Evolutionary conservation across 257 asterid genomes (phyloP).

Genomic region (Paraleonurus japonicus): DNA sequence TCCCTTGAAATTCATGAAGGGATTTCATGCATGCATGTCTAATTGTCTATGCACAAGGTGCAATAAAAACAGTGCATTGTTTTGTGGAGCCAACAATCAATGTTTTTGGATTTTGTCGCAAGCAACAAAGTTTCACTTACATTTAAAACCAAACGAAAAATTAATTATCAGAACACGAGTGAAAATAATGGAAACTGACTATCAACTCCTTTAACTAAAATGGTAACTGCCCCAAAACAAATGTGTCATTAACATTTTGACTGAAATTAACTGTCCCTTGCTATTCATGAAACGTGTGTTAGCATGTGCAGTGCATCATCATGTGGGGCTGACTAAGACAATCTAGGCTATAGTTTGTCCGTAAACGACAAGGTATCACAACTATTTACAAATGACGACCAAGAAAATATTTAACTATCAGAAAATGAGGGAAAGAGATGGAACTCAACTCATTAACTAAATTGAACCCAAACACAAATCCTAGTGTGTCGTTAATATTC

Average conservation of each 20-base stretch:
- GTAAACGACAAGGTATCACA: background rate
- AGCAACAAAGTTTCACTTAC: background rate
- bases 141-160: background rate
- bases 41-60: background rate
- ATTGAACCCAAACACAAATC: background rate
- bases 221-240: background rate
- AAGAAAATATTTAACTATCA: background rate
- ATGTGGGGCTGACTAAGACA: background rate
- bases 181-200: background rate
- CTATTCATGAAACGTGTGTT: background rate
- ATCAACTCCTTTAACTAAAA: constrained; percentile 6
- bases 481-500: background rate
- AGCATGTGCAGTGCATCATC: background rate
- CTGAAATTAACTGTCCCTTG: background rate
- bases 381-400: background rate
- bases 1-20: background rate
- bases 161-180: background rate
- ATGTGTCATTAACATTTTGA: background rate
- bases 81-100: background rate
- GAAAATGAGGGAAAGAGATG: background rate
- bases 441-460: background rate
- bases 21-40: constrained; percentile 1
- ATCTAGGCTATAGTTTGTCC: background rate
- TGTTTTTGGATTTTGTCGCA: background rate
- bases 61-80: background rate